Base-by-base conservation (phyloP, 1,139 yeast species). In the Taiozyma onychis region DNA sequence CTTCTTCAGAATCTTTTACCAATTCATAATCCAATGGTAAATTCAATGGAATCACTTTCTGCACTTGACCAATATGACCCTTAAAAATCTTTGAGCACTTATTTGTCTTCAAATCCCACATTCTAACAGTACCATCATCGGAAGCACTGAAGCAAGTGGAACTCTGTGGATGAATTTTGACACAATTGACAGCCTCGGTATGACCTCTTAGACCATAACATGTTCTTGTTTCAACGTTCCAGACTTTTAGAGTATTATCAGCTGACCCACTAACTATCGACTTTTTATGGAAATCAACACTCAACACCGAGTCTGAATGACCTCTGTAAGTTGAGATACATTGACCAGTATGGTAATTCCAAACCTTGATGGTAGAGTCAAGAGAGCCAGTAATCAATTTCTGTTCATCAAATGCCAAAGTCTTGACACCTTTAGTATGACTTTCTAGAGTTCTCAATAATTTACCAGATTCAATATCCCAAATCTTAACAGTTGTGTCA, bases 281-380 rank as follows among this genome's bases (percentile, higher is more conserved):
- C 61, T 88, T 89, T 58, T 85, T 82, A 64, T 84, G 86, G 11
- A 73, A 66, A 55, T 72, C 77, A 49, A 93, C 90, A 54, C 89
- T 80, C 44, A 88, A 75, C 6, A 93, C 96, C 44, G 89, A 83
- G 62, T 87, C 95, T 48, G 85, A 85, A 68, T 93, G 98, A 4
- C 98, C 98, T 43, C 95, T 74, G 68, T 93, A 90, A 0, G 98
- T 90, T 24, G 96, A 88, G 28, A 93, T 83, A 64, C 97, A 91
- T 64, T 87, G 88, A 39, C 99, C 99, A 1, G 96, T 89, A 56
- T 86, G 86, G 69, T 88, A 89, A 68, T 91, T 90, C 99, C 99
- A 93, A 34, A 93, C 95, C 60, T 91, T 85, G 54, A 93, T 89
- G 0, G 97, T 90, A 48, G 85, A 79, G 68, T 93, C 99, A 65